phyloP scores from a whole-genome alignment of 768 basidiomycete species.

The Lactarius tabidus region DNA sequence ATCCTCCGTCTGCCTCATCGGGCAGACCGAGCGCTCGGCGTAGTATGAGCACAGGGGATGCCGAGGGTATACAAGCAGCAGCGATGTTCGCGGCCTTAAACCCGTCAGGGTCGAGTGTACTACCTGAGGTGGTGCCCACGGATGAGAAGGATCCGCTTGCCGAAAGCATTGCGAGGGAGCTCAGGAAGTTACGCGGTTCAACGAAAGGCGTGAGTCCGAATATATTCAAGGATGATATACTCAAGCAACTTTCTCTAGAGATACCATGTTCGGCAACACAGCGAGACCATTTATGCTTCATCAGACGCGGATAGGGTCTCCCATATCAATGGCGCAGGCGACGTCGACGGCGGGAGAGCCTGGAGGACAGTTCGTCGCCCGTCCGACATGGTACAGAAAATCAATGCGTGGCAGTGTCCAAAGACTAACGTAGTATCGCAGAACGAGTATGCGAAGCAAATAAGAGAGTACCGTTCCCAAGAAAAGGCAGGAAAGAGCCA shows the following conservation, averaged over 20 bases:
- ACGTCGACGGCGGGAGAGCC: slow-evolving; percentile 75
- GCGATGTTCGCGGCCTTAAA: slow-evolving; percentile 32
- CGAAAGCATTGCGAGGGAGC: slow-evolving; percentile 70
- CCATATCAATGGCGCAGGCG: slow-evolving; percentile 71
- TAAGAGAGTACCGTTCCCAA: slow-evolving; percentile 72
- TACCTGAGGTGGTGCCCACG: slow-evolving; percentile 40
- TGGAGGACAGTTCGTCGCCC: slow-evolving; percentile 87
- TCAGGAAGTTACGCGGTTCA: slow-evolving; percentile 51
- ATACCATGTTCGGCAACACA: slow-evolving; percentile 79
- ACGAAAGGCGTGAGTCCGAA: slow-evolving; percentile 42
- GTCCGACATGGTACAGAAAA: slow-evolving; percentile 79
- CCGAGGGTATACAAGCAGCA: slow-evolving; percentile 37
- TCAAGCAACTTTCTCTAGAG: slow-evolving; percentile 41
- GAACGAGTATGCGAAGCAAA: slow-evolving; percentile 94
- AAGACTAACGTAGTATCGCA: slow-evolving; percentile 32
- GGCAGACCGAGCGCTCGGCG: slow-evolving; percentile 54
- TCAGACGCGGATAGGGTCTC: slow-evolving; percentile 67
- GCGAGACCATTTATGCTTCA: slow-evolving; percentile 69
- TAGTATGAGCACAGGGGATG: slow-evolving; percentile 79
- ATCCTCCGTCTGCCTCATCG: slow-evolving; percentile 9
- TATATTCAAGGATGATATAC: neutral
- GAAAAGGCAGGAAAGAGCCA: slow-evolving; percentile 76
- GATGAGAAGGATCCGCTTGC: slow-evolving; percentile 52
- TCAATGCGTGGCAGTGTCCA: neutral
- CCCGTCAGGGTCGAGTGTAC: slow-evolving; percentile 32